A percentile compares a stretch with the other conserved stretches of the same genome.
Evolutionary conservation across 2,329 filamentous ascomycete genomes (phyloP).

Genomic region (Neofusicoccum kwambonambiense): DNA sequence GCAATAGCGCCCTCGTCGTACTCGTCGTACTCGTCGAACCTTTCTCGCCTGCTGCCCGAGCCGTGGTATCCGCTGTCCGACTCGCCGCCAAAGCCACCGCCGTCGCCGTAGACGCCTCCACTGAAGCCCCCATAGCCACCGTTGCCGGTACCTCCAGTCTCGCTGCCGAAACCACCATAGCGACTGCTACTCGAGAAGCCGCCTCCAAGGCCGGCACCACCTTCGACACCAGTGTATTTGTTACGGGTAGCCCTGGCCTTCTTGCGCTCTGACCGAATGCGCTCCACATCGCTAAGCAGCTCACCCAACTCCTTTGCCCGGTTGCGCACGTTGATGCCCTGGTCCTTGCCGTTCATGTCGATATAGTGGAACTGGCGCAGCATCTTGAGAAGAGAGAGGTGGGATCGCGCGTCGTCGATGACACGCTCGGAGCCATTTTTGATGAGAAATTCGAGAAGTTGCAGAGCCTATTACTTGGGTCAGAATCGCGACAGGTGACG

Average conservation of each 20-base stretch:
- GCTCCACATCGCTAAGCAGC: slow-evolving; percentile 86
- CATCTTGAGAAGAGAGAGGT: slow-evolving; percentile 96
- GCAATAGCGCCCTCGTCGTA: slow-evolving; percentile 72
- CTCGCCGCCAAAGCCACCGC: slow-evolving; percentile 86
- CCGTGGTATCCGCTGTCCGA: slow-evolving; percentile 55
- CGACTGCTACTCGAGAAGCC: slow-evolving; percentile 57
- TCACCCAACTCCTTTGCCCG: slow-evolving; percentile 93
- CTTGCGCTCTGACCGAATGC: slow-evolving; percentile 73
- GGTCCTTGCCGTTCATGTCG: slow-evolving; percentile 93
- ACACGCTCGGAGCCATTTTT: slow-evolving; percentile 98
- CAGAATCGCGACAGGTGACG: neutral
- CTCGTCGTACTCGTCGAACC: slow-evolving; percentile 97
- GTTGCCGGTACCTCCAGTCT: slow-evolving; percentile 41
- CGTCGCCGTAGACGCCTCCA: slow-evolving; percentile 86
- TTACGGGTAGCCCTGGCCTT: slow-evolving; percentile 87
- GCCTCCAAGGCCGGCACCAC: slow-evolving; percentile 63
- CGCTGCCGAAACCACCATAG: slow-evolving; percentile 91
- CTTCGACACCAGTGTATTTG: slow-evolving; percentile 94
- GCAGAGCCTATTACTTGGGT: slow-evolving; percentile 59
- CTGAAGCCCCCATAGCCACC: slow-evolving; percentile 66
- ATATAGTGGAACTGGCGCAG: slow-evolving; percentile 98
- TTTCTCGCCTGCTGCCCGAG: slow-evolving; percentile 65
- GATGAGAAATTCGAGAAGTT: slow-evolving; percentile 93
- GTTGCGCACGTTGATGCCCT: slow-evolving; percentile 96
- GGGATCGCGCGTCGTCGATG: slow-evolving; percentile 92